Base-by-base conservation (phyloP, 1,284 basidiomycete genomes). In the Ceratorhiza oryzae-sativae region DNA sequence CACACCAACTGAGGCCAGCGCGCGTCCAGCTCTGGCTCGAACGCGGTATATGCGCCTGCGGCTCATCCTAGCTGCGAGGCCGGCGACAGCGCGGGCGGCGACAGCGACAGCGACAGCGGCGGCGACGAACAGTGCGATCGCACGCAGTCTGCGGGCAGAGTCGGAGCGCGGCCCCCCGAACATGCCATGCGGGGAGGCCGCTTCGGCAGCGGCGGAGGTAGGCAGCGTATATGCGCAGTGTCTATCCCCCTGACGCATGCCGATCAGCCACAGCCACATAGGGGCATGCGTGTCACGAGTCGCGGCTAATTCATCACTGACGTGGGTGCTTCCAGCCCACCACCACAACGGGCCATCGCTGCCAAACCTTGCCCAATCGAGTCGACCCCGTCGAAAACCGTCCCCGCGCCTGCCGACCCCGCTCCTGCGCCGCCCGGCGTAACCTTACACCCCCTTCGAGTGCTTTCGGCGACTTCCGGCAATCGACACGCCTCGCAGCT, bases 241-340 rank as follows among this genome's bases (percentile, higher is more conserved):
- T 1, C 18, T 36, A 20, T 55, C 53, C 53, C 56, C 56, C 23
- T 25, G 56, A 39, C 2, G 36, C 55, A 20, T 48, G 32, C 46
- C 60, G 36, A 63, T 41, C 62, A 18, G 10, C 30, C 63, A 68
- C 41, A 55, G 63, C 63, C 63, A 68, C 63, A 32, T 36, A 68
- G 63, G 63, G 46, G 63, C 15, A 30, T 12, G 18, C 8, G 25
- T 20, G 48, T 65, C 62, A 53, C 53, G 53, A 55, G 53, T n/a
- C 53, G 32, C 53, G 53, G 53, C 32, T 55, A 55, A 55, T 34
- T n/a, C 5, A 32, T 36, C 30, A 3, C 42, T 45, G 42, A 45
- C 42, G 42, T 41, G 20, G 18, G 56, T 39, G 46, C 46, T 23
- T 48, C 62, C 6, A 36, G 36, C 6, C 2, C 23, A 25, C 61